Evolutionary conservation across 805 yeast species (phyloP).

Genomic region (Metschnikowia baotianmanensis): DNA sequence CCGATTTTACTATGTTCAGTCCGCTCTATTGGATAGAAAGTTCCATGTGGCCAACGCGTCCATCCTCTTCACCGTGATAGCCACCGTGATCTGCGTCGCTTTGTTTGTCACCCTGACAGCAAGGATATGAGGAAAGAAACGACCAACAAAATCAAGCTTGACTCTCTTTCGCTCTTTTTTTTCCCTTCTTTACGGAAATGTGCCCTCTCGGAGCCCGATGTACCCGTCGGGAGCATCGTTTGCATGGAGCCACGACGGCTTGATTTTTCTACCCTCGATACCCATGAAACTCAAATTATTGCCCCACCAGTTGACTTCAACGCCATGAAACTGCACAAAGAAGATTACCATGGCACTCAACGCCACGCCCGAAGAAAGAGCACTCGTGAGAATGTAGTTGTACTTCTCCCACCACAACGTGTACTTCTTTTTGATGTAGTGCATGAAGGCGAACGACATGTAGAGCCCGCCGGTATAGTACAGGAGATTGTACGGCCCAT

Average conservation of each 20-base stretch:
- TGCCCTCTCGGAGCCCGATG: constrained; percentile 18
- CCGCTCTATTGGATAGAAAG: constrained; percentile 5
- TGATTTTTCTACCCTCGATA: constrained; percentile 32
- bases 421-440: constrained; percentile 47
- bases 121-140: constrained; percentile 1
- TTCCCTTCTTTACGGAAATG: constrained; percentile 10
- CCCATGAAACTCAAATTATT: constrained; percentile 36
- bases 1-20: constrained; percentile 13
- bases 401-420: constrained; percentile 70
- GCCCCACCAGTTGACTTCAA: constrained; percentile 64
- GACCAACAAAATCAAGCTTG: background rate
- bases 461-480: constrained; percentile 60
- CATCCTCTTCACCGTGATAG: constrained; percentile 2
- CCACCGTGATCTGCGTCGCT: constrained; percentile 1
- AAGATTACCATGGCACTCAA: constrained; percentile 58
- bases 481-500: constrained; percentile 52
- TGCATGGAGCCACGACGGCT: constrained; percentile 31
- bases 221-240: constrained; percentile 25
- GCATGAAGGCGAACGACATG: constrained; percentile 56
- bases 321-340: constrained; percentile 48
- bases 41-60: constrained; percentile 13
- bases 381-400: constrained; percentile 60
- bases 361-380: constrained; percentile 61
- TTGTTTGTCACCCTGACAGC: constrained; percentile 9
- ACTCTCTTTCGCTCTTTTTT: background rate